Evolutionary conservation across 345 rosid genomes (phyloP).

Genomic region (Eucalyptus regnans): DNA sequence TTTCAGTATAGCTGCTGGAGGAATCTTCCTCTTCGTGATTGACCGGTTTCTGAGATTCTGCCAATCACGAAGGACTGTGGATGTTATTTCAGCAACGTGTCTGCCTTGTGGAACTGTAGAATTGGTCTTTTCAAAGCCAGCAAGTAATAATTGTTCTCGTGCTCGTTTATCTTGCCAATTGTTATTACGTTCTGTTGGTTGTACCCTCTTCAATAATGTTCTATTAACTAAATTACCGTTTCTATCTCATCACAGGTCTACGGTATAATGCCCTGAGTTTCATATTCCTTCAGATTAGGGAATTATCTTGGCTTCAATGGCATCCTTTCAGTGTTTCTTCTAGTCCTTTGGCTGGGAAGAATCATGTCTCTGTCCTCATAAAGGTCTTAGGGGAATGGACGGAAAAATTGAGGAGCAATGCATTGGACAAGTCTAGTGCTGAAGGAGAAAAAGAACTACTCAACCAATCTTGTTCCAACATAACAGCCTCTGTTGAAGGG

Average conservation of each 20-base stretch:
- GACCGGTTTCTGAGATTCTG: slow-evolving; percentile 94
- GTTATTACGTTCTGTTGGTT: background rate
- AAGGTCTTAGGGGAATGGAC: slow-evolving; percentile 94
- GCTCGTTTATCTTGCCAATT: background rate
- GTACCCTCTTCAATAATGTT: background rate
- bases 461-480: background rate
- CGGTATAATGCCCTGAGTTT: slow-evolving; percentile 81
- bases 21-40: slow-evolving; percentile 68
- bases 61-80: slow-evolving; percentile 67
- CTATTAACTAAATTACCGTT: background rate
- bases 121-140: slow-evolving; percentile 65
- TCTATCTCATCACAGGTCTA: slow-evolving; percentile 24
- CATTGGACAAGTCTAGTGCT: slow-evolving; percentile 17
- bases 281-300: slow-evolving; percentile 73
- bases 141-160: slow-evolving; percentile 24
- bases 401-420: slow-evolving; percentile 37
- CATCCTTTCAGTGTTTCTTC: slow-evolving; percentile 97
- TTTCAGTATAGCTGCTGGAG: slow-evolving; percentile 69
- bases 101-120: slow-evolving; percentile 84
- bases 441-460: slow-evolving; percentile 8
- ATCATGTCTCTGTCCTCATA: slow-evolving; percentile 62
- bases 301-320: slow-evolving; percentile 93
- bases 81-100: slow-evolving; percentile 62
- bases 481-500: slow-evolving; percentile 90
- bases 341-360: slow-evolving; percentile 71